These are phyloP conservation scores for Saccharomycopsis fodiens DNA, from an alignment of 805 yeast genomes.

Conservation along the genomic window DNA sequence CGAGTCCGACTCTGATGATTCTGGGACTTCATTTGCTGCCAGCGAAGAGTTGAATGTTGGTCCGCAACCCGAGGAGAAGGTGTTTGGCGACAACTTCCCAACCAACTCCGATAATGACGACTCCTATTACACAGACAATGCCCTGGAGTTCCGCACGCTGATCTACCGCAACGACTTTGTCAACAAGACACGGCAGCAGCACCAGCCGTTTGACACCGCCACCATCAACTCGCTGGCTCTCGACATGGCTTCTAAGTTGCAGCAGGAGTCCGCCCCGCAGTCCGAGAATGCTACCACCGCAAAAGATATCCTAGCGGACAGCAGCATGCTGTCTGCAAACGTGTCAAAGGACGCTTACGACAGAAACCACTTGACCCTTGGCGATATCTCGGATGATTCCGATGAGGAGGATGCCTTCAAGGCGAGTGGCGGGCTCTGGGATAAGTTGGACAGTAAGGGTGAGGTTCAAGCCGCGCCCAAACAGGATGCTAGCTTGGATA, in stretches of 20 bases:
- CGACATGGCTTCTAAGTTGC: not conserved
- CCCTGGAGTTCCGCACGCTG: constrained; percentile 14
- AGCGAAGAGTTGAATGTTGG: not conserved
- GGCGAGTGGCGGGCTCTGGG: not conserved
- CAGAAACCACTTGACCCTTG: too few relatives aligned
- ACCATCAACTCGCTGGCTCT: constrained; percentile 1
- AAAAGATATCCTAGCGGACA: constrained; percentile 10
- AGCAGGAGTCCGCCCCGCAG: not conserved
- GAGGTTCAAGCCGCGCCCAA: too few relatives aligned
- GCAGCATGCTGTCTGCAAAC: not conserved
- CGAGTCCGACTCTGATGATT: not conserved
- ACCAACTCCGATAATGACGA: constrained; percentile 12
- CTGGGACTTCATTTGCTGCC: constrained; percentile 2
- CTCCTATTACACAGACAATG: constrained; percentile 11
- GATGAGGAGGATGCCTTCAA: not conserved
- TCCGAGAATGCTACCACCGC: constrained; percentile 3
- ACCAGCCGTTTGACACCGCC: constrained; percentile 10
- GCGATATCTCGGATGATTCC: constrained; percentile 6
- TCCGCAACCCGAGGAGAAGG: constrained; percentile 4
- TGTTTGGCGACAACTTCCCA: constrained; percentile 19
- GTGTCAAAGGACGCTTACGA: constrained; percentile 4
- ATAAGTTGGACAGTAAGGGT: too few relatives aligned
- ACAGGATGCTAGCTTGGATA: not conserved
- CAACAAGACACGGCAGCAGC: constrained; percentile 11
- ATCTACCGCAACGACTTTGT: constrained; percentile 17